Evolutionary conservation across 2,329 filamentous ascomycete species (phyloP).

Genomic region (Mollisia scopiformis): DNA sequence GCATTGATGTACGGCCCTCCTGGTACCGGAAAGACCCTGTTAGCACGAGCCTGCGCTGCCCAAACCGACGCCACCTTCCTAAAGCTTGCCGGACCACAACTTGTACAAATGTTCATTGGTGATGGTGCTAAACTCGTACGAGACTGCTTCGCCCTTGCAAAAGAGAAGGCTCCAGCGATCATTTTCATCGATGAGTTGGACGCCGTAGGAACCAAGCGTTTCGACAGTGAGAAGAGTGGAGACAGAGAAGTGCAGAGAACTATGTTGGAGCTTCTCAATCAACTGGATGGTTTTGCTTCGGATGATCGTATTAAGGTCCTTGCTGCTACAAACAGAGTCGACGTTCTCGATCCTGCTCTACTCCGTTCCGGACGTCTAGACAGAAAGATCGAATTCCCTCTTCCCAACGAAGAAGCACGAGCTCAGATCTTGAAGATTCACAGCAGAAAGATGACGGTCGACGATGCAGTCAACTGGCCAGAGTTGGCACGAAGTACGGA

Average conservation of each 20-base stretch:
- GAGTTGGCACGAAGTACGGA: conserved; percentile 96
- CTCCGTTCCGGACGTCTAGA: conserved; percentile 91
- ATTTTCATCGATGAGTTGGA: conserved; percentile 99
- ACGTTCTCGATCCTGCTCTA: conserved; percentile 89
- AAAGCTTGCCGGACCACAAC: conserved; percentile 94
- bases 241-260: conserved; percentile 98
- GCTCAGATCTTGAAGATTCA: conserved; percentile 98
- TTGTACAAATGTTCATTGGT: conserved; percentile 99
- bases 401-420: conserved; percentile 96
- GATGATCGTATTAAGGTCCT: conserved; percentile 97
- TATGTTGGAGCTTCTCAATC: conserved; percentile 98
- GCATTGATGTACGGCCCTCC: conserved; percentile 97
- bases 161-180: conserved; percentile 98
- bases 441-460: conserved; percentile 97
- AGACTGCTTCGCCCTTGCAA: conserved; percentile 95
- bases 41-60: conserved; percentile 93
- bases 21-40: conserved; percentile 86
- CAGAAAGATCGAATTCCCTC: conserved; percentile 96
- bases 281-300: conserved; percentile 96
- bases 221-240: conserved; percentile 97
- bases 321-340: conserved; percentile 91
- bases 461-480: conserved; percentile 91
- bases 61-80: conserved; percentile 99
- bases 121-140: conserved; percentile 97
- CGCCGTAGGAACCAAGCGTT: conserved; percentile 97